Base-by-base conservation (phyloP, 306 rosid genomes). In the Oxytropis ochrocephala region DNA sequence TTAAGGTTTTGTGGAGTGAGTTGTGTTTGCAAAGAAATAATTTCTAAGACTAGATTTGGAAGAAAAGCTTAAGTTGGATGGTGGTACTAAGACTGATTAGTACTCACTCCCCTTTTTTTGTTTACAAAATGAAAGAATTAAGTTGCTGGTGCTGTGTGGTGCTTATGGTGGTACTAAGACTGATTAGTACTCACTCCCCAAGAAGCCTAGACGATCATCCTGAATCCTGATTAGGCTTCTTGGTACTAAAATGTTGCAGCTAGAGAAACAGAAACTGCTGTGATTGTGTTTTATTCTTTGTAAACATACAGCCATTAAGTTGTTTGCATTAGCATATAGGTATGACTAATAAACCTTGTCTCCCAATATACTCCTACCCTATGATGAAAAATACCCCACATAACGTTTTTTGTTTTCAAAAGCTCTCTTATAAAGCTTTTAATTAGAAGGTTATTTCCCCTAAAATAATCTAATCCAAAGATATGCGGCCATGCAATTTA, bases 361-460 rank as follows among this genome's bases (percentile, higher is more conserved):
- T 18, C 56, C 35, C 39, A 43, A 11, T 13, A 41, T 51, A 51
- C 44, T 19, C 13, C 56, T 10, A 43, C 21, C n/a, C 9, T 1
- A 77, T 76, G 18, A 32, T 50, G 21, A 24, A 60, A 68, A 19
- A n/a, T 63, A 46, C 27, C 47, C 61, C 61, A 48, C 41, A 47
- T 55, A 13, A 61, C 6, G 16, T 18, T 49, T 60, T 55, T 32
- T 21, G 27, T 21, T 21, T 21, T 21, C 2, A 1, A 1, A 2
- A 21, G 2, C 1, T 21, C 27, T 21, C 27, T 21, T 2, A 21
- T 21, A 21, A 21, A 21, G 27, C 27, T 21, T 21, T 21, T 1
- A 21, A 21, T 21, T 21, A 21, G 2, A 21, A 21, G 27, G 27
- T 21, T 21, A 21, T 21, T 21, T 21, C 27, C 27, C 27, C 27